Base-by-base conservation (phyloP, 768 basidiomycete species). In the Suillus bovinus region DNA sequence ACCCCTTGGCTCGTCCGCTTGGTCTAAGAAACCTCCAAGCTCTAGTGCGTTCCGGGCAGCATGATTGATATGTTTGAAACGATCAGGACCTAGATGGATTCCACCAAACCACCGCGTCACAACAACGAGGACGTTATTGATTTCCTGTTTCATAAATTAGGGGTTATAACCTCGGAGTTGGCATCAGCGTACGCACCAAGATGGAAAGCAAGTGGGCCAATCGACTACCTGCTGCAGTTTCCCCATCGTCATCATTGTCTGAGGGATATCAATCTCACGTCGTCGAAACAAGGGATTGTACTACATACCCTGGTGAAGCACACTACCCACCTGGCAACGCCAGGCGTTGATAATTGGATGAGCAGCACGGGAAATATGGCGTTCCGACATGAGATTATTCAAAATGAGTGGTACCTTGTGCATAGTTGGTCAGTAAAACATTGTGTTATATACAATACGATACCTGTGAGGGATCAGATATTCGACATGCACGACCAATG, bases 231-330 rank as follows among this genome's bases (percentile, higher is more conserved):
- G 96, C 96, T 1, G 93, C 94, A 0, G 90, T 87, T 77, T 99
- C 96, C 2, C 95, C 93, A 62, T 98, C 92, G 63, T 99, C 96
- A 61, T 96, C 93, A 62, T 97, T 96, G 70, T 98, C 96, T 94
- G 66, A 47, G 33, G 66, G 33, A 11, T 63, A 61, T 33, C 61
- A 67, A 20, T 61, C 49, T 14, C 27, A 9, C 20, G 38, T 29
- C 33, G 16, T 27, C 17, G 9, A 38, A 38, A 38, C 24, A 63
- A 31, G 17, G n/a, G 38, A 31, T 11, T 41, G 24, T 24, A 46
- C 33, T 41, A 44, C 76, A 34, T 66, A 89, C 91, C 91, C 83
- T 93, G 90, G 72, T 93, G 89, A 58, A 91, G 76, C 1, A 90
- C 73, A 52, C 74, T 81, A 47, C 86, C 85, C 4, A 86, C 81